Evolutionary conservation across 176 grass and related monocot genomes (phyloP).

Genomic region (Olyra latifolia): DNA sequence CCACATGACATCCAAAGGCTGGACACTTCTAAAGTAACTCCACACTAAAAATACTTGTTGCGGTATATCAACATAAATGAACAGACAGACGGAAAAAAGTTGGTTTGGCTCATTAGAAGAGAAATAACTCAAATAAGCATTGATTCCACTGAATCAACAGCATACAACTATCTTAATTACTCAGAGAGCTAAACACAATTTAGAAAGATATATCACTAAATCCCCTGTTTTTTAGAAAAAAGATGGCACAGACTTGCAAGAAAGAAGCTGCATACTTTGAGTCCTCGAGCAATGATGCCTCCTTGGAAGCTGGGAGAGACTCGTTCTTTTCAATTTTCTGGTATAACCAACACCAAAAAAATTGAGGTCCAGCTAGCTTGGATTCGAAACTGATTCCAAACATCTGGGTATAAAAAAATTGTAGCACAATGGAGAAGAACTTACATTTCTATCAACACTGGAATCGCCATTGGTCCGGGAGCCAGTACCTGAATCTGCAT

Average conservation of each 20-base stretch:
- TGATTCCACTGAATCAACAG: not conserved
- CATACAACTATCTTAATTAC: slow-evolving; percentile 9
- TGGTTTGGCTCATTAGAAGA: not conserved
- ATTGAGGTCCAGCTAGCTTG: slow-evolving; percentile 12
- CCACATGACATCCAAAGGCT: not conserved
- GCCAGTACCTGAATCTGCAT: slow-evolving; percentile 14
- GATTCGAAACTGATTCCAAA: slow-evolving; percentile 3
- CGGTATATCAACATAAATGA: not conserved
- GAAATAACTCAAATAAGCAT: not conserved
- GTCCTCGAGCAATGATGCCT: slow-evolving; percentile 34
- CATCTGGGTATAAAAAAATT: not conserved
- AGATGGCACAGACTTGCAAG: not conserved
- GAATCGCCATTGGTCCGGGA: slow-evolving; percentile 15
- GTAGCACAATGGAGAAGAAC: slow-evolving; percentile 6
- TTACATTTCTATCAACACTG: slow-evolving; percentile 32
- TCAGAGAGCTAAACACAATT: not conserved
- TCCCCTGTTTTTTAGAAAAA: not conserved
- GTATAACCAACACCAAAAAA: slow-evolving; percentile 21
- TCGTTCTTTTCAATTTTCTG: slow-evolving; percentile 45
- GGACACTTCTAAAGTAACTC: not conserved
- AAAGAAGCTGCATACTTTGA: slow-evolving; percentile 39
- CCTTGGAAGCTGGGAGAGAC: slow-evolving; percentile 22
- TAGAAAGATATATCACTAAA: not conserved
- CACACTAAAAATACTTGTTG: not conserved
- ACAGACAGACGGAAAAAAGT: not conserved